Percentiles rank a stretch among this genome's conserved stretches.
These are phyloP conservation scores for Pyropia haitanensis DNA, from an alignment of 23 red algal species.

Conservation along the genomic window DNA sequence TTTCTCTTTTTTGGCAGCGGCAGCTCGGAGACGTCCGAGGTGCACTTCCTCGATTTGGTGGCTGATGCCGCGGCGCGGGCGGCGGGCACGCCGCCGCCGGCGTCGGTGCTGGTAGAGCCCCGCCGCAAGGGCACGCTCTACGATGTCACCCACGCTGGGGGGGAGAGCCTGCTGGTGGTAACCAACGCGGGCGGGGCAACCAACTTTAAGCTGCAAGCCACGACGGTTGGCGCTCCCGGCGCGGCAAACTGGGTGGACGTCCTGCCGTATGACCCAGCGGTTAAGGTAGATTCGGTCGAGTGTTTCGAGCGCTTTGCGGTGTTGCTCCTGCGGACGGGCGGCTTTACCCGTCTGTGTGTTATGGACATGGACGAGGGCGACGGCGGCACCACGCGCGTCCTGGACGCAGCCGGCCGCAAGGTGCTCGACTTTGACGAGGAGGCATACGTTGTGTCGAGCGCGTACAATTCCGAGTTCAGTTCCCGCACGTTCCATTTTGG, in stretches of 20 bases:
- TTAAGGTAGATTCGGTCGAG: slow-evolving; percentile 33
- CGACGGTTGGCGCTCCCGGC: slow-evolving; percentile 2
- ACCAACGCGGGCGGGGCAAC: slow-evolving; percentile 50
- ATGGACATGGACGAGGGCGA: neutral
- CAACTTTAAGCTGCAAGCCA: slow-evolving; percentile 46
- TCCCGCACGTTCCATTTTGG: slow-evolving; percentile 15
- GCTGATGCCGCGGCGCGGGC: slow-evolving; percentile 6
- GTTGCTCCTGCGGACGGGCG: slow-evolving; percentile 19
- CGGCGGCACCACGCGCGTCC: slow-evolving; percentile 6
- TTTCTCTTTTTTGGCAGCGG: slow-evolving; percentile 53
- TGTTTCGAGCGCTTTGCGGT: slow-evolving; percentile 52
- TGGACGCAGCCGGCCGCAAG: slow-evolving; percentile 16
- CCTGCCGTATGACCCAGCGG: slow-evolving; percentile 27
- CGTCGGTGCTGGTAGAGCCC: slow-evolving; percentile 13
- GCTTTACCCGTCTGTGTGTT: slow-evolving; percentile 40
- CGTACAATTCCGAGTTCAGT: slow-evolving; percentile 23
- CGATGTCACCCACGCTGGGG: slow-evolving; percentile 20
- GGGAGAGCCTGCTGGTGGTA: slow-evolving; percentile 21
- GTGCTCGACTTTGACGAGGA: slow-evolving; percentile 21
- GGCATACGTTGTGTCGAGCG: slow-evolving; percentile 27
- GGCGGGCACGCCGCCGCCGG: too few relatives aligned
- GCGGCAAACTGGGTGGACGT: slow-evolving; percentile 33
- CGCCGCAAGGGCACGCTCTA: slow-evolving; percentile 25
- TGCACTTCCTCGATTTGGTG: slow-evolving; percentile 39
- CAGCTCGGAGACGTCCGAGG: slow-evolving; percentile 46